Evolutionary conservation across 2,329 filamentous ascomycete genomes (phyloP), one percentile per base, ranked within the genome.

Genomic region (Colletotrichum chrysophilum): DNA sequence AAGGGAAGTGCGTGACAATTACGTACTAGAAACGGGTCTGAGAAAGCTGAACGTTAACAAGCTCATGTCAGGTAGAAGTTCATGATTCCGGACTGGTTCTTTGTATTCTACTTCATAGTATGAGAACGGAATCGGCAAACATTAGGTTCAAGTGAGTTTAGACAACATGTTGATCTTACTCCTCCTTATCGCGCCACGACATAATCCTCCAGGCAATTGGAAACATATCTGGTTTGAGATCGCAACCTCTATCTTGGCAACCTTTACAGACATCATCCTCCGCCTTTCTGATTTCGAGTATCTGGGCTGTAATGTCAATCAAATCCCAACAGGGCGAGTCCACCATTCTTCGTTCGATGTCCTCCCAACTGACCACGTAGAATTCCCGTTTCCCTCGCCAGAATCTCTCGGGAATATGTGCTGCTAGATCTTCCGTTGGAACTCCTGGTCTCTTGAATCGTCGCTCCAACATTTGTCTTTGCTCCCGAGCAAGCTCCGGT

Each of bases 111-210:
- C 10, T 48, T 21, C 10, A n/a, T 1, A 48, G 10, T 3, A 48
- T 13, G n/a, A 21, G n/a, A 21, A 48, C n/a, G 1, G 1, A 48
- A 48, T 48, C 10, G 0, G 10, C 43, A 13, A 21, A 1, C 7
- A 1, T 21, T 13, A 3, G n/a, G 5, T 21, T 10, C n/a, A 2
- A 10, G 0, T 21, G 1, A 12, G 43, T 2, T 3, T 48, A 4
- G 5, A 21, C 4, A 48, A 13, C 10, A 3, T 3, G n/a, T 21
- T 13, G 43, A 7, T 0, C 1, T 52, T 21, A 13, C 43, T 7
- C 43, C n/a, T 58, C 24, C 12, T 9, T n/a, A 32, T 61, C 58
- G 10, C 58, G 58, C 58, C 58, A 61, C n/a, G 58, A 34, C 58
- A 61, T 61, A n/a, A 61, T 61, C 28, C 28, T 34, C 28, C 28